Conservation (phyloP, 176 grass and related monocot species). For the Themeda triandra region DNA sequence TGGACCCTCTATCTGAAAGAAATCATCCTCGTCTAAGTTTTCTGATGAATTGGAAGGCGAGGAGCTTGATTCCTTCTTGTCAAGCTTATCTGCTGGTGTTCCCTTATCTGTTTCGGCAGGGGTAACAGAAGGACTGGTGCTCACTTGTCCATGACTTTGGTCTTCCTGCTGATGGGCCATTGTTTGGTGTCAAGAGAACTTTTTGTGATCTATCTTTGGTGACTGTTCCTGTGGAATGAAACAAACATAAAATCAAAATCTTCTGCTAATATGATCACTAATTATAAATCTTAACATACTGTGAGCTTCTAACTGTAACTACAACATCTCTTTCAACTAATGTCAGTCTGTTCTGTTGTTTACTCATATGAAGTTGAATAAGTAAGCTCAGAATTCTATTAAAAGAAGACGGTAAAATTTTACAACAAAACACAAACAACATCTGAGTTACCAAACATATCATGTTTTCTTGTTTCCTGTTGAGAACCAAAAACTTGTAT, state of each 20-base stretch:
- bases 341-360: background rate
- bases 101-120: background rate
- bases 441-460: background rate
- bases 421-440: background rate
- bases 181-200: background rate
- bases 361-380: background rate
- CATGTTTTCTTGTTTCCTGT: background rate
- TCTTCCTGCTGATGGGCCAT: conserved; percentile 26
- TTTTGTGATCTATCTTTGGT: background rate
- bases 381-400: background rate
- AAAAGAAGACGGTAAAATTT: background rate
- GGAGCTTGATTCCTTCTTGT: background rate
- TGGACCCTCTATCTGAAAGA: conserved; percentile 47
- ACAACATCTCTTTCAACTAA: background rate
- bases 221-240: background rate
- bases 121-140: background rate
- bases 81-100: background rate
- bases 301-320: background rate
- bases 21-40: conserved; percentile 41
- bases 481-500: background rate
- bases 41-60: conserved; percentile 38
- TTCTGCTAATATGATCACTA: background rate
- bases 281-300: background rate
- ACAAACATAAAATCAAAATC: background rate
- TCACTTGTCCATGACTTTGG: conserved; percentile 7